Conservation (phyloP, 2,329 filamentous ascomycete genomes). For the Aspergillus novofumigatus region DNA sequence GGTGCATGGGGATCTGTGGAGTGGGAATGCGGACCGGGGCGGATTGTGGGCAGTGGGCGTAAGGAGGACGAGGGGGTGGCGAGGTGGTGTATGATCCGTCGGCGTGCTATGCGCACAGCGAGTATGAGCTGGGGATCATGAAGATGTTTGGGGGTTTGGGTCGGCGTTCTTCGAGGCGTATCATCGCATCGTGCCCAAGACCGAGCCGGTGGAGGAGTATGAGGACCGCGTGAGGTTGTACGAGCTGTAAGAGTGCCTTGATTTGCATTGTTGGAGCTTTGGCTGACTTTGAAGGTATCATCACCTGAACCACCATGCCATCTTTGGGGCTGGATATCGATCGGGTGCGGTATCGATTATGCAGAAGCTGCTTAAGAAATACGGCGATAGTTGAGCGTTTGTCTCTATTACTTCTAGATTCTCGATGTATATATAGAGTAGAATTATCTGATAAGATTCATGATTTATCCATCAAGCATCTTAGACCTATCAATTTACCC, state of each 20-base stretch:
- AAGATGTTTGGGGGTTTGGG: slow-evolving; percentile 92
- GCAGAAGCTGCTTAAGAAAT: slow-evolving; percentile 68
- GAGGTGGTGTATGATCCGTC: slow-evolving; percentile 81
- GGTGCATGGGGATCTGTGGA: slow-evolving; percentile 91
- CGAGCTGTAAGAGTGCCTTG: slow-evolving; percentile 61
- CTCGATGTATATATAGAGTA: background rate
- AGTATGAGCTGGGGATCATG: slow-evolving; percentile 94
- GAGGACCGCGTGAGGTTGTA: slow-evolving; percentile 79
- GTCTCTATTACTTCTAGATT: background rate
- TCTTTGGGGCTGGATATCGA: slow-evolving; percentile 79
- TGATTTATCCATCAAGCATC: background rate
- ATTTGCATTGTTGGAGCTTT: background rate
- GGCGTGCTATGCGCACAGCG: slow-evolving; percentile 76
- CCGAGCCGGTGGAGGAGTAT: slow-evolving; percentile 76
- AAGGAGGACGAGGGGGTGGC: slow-evolving; percentile 46
- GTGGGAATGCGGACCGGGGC: slow-evolving; percentile 72
- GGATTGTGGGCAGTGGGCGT: slow-evolving; percentile 47
- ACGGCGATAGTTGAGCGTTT: slow-evolving; percentile 42
- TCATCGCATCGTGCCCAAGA: slow-evolving; percentile 67
- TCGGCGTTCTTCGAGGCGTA: slow-evolving; percentile 72
- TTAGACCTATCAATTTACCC: background rate
- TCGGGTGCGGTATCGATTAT: slow-evolving; percentile 75
- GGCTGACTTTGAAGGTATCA: slow-evolving; percentile 61
- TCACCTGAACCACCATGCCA: slow-evolving; percentile 79
- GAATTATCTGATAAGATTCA: background rate